Conservation (phyloP, 2,329 filamentous ascomycete species). For the Ascosphaera acerosa region DNA sequence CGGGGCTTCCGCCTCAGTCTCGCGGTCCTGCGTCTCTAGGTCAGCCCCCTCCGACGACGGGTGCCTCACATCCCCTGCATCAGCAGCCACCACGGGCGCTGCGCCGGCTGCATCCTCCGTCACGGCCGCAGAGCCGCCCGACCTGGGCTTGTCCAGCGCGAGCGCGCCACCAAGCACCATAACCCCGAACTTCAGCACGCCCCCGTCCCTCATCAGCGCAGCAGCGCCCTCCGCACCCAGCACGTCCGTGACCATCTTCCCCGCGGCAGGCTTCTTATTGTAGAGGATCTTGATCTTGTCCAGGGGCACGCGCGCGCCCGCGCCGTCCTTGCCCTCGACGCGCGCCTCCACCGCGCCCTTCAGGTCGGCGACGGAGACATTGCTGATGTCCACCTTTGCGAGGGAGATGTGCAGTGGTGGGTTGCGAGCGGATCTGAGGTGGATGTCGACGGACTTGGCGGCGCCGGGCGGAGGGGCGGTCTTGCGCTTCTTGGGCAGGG, state of each 20-base stretch:
- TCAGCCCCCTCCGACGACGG: slow-evolving; percentile 9
- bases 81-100: not conserved
- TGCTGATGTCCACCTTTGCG: slow-evolving; percentile 30
- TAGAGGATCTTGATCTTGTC: slow-evolving; percentile 67
- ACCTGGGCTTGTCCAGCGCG: slow-evolving; percentile 9
- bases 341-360: slow-evolving; percentile 42
- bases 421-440: slow-evolving; percentile 38
- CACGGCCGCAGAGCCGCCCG: slow-evolving; percentile 1
- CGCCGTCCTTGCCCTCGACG: slow-evolving; percentile 25
- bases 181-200: slow-evolving; percentile 46
- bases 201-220: slow-evolving; percentile 13
- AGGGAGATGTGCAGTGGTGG: slow-evolving; percentile 44
- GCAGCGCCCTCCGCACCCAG: slow-evolving; percentile 30
- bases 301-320: slow-evolving; percentile 14
- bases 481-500: slow-evolving; percentile 19
- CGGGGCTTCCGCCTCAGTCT: slow-evolving; percentile 12
- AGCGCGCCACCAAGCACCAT: slow-evolving; percentile 63
- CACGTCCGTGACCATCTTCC: slow-evolving; percentile 56
- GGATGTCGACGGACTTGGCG: slow-evolving; percentile 15
- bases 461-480: slow-evolving; percentile 13
- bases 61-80: not conserved
- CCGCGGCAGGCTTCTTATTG: slow-evolving; percentile 63
- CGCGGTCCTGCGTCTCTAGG: slow-evolving; percentile 4
- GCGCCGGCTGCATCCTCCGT: slow-evolving; percentile 4
- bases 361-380: slow-evolving; percentile 53